These are phyloP conservation scores for Suhomyces yuchorum DNA, from an alignment of 1,139 yeast genomes.

Conservation along the genomic window DNA sequence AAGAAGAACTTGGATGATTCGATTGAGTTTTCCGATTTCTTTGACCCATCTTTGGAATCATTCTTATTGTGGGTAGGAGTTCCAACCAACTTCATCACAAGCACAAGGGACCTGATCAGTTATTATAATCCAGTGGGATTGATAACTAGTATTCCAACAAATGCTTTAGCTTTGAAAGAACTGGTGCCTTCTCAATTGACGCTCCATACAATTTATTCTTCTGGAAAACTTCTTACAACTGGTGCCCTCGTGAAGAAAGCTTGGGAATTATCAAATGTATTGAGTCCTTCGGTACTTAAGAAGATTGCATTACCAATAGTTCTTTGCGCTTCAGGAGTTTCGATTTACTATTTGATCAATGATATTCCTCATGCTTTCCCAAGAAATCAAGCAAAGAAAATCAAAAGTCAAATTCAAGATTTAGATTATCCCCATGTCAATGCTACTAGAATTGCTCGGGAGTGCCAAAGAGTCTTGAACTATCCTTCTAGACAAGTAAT, in stretches of 20 bases:
- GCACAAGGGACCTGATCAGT: conserved; percentile 33
- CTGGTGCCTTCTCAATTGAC: conserved; percentile 44
- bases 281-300: conserved; percentile 35
- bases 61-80: conserved; percentile 49
- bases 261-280: conserved; percentile 29
- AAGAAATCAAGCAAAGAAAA: conserved; percentile 73
- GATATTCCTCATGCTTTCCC: conserved; percentile 93
- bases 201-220: conserved; percentile 45
- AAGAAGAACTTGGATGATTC: conserved; percentile 60
- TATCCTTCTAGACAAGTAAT: conserved; percentile 85
- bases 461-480: conserved; percentile 77
- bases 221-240: conserved; percentile 46
- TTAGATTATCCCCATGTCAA: conserved; percentile 79
- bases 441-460: conserved; percentile 76
- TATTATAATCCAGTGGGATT: conserved; percentile 39
- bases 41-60: conserved; percentile 73
- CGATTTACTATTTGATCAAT: conserved; percentile 64
- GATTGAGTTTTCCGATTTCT: conserved; percentile 67
- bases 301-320: conserved; percentile 49
- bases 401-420: conserved; percentile 59
- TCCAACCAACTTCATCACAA: conserved; percentile 35
- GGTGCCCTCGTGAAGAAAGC: conserved; percentile 43
- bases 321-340: conserved; percentile 56
- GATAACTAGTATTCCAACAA: conserved; percentile 35
- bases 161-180: conserved; percentile 35